Evolutionary conservation across 1,139 yeast species (phyloP), one percentile per base, ranked within the genome.

Genomic region (Debaryomyces udenii): DNA sequence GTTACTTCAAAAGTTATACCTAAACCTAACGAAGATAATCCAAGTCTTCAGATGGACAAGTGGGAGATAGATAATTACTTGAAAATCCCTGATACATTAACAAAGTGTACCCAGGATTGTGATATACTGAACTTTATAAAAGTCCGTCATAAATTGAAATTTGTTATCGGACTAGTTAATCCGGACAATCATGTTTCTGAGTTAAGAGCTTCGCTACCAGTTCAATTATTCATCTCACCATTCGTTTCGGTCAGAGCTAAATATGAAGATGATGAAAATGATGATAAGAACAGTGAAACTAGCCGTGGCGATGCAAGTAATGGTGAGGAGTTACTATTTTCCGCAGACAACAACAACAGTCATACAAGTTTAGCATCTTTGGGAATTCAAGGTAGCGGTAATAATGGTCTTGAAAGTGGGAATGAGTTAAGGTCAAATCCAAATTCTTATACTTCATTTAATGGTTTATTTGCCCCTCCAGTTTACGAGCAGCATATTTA

Each of bases 51-150:
- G 66, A 71, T 53, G 52, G 97, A 89, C 56, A 78, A 76, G 48
- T 91, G 98, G 98, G 89, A 84, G 47, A 61, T 90, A 10, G 76
- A 77, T 38, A 74, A 85, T 2, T 59, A 69, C 35, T 55, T 91
- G 27, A 68, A 68, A 27, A 61, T 91, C 2, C 98, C 98, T 0
- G 73, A 88, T 3, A 78, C 85, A 42, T 69, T 91, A 41, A 72
- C 88, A 2, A 77, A 80, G 52, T 79, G 93, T 53, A 83, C 96
- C 1, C 98, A 90, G 61, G 97, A 91, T 62, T 86, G 93, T 56
- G 86, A 81, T 46, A 70, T 87, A 32, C 66, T 64, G 51, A 75
- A 62, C 40, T 76, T 79, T 62, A 66, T 85, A 48, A 83, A 83
- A 55, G 84, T 86, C 15, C 71, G 85, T 41, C 95, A 86, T 63